Conservation (phyloP, 768 basidiomycete species). For the Lanmaoa pseudosensibilis region DNA sequence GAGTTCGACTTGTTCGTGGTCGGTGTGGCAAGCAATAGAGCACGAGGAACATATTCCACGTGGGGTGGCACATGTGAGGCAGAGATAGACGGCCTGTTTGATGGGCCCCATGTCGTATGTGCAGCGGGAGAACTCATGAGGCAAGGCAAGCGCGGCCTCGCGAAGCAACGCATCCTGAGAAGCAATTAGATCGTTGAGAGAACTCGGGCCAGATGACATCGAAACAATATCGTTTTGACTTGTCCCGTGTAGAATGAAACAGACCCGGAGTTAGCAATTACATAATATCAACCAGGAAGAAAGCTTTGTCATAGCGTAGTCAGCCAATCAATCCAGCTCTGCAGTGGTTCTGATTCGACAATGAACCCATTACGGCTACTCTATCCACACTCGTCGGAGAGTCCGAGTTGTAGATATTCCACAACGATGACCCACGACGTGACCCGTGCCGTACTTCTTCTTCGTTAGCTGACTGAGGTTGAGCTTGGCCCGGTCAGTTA, state of each 20-base stretch:
- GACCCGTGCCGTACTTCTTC: too few relatives aligned
- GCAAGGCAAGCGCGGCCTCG: constrained; percentile 52
- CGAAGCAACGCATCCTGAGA: constrained; percentile 32
- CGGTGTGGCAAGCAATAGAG: constrained; percentile 82
- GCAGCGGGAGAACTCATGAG: constrained; percentile 62
- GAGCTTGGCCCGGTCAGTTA: too few relatives aligned
- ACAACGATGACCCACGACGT: too few relatives aligned
- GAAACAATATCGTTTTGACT: background rate
- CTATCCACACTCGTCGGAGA: too few relatives aligned
- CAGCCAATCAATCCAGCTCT: too few relatives aligned
- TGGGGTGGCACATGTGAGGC: constrained; percentile 65
- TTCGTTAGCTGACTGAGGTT: too few relatives aligned
- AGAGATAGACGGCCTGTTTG: constrained; percentile 82
- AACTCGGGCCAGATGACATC: constrained; percentile 31
- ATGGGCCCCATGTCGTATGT: constrained; percentile 60
- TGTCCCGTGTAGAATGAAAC: background rate
- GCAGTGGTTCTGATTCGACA: too few relatives aligned
- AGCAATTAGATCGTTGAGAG: constrained; percentile 30
- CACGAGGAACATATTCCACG: constrained; percentile 81
- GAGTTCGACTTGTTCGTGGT: constrained; percentile 84
- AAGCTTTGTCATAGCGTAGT: too few relatives aligned
- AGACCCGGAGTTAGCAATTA: background rate
- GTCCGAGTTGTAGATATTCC: too few relatives aligned
- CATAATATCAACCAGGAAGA: background rate
- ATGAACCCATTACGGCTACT: too few relatives aligned